Conservation (phyloP, 1,139 yeast species). For the Komagataea norvegica region DNA sequence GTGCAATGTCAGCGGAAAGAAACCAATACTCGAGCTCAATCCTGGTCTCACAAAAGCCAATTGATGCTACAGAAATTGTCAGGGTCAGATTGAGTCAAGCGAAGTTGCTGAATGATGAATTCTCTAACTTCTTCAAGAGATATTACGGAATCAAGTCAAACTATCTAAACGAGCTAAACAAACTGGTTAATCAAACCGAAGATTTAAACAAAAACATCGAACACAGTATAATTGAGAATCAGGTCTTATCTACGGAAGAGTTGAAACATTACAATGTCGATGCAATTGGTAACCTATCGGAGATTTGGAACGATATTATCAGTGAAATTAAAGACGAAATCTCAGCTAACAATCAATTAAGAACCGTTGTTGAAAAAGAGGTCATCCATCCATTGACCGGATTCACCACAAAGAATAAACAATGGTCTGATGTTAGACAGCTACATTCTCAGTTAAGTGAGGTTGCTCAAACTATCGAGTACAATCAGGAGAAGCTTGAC, state of each 20-base stretch:
- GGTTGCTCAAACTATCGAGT: slow-evolving; percentile 34
- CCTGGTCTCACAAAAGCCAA: slow-evolving; percentile 41
- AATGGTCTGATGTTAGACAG: slow-evolving; percentile 41
- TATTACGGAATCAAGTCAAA: slow-evolving; percentile 45
- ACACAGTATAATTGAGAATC: slow-evolving; percentile 30
- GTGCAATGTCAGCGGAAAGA: slow-evolving; percentile 29
- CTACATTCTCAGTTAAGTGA: slow-evolving; percentile 38
- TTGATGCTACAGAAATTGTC: slow-evolving; percentile 45
- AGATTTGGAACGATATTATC: slow-evolving; percentile 55
- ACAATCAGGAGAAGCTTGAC: slow-evolving; percentile 26
- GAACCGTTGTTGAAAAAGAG: slow-evolving; percentile 50
- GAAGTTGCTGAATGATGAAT: slow-evolving; percentile 41
- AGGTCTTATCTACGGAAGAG: slow-evolving; percentile 32
- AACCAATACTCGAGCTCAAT: slow-evolving; percentile 41
- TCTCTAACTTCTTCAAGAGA: slow-evolving; percentile 52
- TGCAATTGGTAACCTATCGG: slow-evolving; percentile 50
- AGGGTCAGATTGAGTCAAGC: slow-evolving; percentile 43
- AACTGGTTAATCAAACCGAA: slow-evolving; percentile 43
- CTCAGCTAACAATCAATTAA: slow-evolving; percentile 46
- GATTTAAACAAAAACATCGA: slow-evolving; percentile 33
- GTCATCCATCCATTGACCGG: slow-evolving; percentile 51
- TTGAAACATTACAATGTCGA: slow-evolving; percentile 39
- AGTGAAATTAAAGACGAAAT: slow-evolving; percentile 50
- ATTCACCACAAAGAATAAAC: slow-evolving; percentile 49
- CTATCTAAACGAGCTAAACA: slow-evolving; percentile 48